Base-by-base conservation (phyloP, 805 yeast species). In the Kazachstania taianensis region DNA sequence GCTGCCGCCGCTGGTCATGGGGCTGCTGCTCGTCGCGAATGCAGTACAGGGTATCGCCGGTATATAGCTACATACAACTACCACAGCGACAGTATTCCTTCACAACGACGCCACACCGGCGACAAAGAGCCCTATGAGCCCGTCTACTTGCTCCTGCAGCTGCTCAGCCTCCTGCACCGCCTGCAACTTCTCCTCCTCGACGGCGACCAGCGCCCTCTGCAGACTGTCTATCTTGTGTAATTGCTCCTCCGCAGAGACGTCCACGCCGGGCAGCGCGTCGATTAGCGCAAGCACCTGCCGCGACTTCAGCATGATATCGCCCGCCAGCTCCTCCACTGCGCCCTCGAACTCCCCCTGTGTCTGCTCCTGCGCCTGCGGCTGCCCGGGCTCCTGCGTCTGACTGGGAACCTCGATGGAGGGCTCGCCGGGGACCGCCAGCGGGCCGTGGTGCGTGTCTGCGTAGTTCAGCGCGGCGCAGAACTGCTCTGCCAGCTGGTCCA, bases 231-330 rank as follows among this genome's bases (percentile, higher is more conserved):
- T 81, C 40, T 70, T 69, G 19, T 62, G 59, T 53, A 86, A 55
- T 57, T 87, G 97, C 37, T 74, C 78, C 30, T 69, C 72, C 17
- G 82, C 81, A 2, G 87, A 74, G 1, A 81, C 87, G 7, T 94
- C 96, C 2, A 85, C 83, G 9, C 96, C 97, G 0, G 98, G 98
- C 29, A 89, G 63, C 2, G 94, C 75, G 52, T 83, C 94, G 27
- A 89, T 86, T 19, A 89, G 71, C 49, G 82, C 77, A 27, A 83
- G 72, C 12, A 89, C 81, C 55, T 92, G 97, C 48, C 94, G 72
- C 5, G 94, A 74, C 52, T 87, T 87, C 39, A 85, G 60, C 18
- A 87, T 82, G 7, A 89, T 71, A 53, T 89, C 98, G 0, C 82
- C 74, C 2, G 94, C 73, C 7, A 92, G 66, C 52, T 92, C 97